phyloP scores from a whole-genome alignment of 1,284 basidiomycete species.

The Abortiporus biennis region DNA sequence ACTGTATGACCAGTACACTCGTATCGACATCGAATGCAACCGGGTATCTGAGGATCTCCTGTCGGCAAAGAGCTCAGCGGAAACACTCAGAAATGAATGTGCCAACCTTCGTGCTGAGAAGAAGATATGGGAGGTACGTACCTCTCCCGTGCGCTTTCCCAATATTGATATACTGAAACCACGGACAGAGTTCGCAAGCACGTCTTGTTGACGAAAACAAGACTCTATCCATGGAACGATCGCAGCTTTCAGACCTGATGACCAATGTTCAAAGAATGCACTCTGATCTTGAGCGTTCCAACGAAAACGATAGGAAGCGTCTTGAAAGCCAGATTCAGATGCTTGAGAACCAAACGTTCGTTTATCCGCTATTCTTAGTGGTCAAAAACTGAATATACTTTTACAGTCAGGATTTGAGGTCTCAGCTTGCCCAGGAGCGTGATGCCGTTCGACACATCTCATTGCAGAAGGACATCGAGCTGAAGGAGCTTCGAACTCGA shows the following conservation, averaged over 20 bases:
- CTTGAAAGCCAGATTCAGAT: conserved; percentile 78
- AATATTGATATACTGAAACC: conserved; percentile 1
- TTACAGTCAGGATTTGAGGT: conserved; percentile 64
- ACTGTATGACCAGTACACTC: conserved; percentile 61
- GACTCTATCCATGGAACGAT: conserved; percentile 72
- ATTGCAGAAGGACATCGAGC: conserved; percentile 78
- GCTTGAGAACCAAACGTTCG: conserved; percentile 74
- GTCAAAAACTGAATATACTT: conserved; percentile 5
- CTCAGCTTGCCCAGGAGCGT: conserved; percentile 74
- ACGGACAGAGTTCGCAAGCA: conserved; percentile 58
- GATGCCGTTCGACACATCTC: conserved; percentile 68
- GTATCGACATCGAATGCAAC: conserved; percentile 59
- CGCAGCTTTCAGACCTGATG: conserved; percentile 82
- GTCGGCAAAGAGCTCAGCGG: conserved; percentile 49
- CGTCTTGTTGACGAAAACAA: conserved; percentile 85
- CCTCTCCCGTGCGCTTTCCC: not conserved
- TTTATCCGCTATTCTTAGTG: conserved; percentile 9
- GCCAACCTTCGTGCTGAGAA: conserved; percentile 88
- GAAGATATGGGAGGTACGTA: conserved; percentile 81
- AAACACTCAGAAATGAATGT: conserved; percentile 77
- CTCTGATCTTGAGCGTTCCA: conserved; percentile 77
- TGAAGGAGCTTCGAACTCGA: conserved; percentile 68
- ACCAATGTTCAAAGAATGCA: conserved; percentile 87
- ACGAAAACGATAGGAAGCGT: conserved; percentile 73
- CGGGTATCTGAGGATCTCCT: conserved; percentile 61